A percentile compares a stretch with the other conserved stretches of the same genome.
Conservation (phyloP, 331 rosid species). For the Quercus tomentella region DNA sequence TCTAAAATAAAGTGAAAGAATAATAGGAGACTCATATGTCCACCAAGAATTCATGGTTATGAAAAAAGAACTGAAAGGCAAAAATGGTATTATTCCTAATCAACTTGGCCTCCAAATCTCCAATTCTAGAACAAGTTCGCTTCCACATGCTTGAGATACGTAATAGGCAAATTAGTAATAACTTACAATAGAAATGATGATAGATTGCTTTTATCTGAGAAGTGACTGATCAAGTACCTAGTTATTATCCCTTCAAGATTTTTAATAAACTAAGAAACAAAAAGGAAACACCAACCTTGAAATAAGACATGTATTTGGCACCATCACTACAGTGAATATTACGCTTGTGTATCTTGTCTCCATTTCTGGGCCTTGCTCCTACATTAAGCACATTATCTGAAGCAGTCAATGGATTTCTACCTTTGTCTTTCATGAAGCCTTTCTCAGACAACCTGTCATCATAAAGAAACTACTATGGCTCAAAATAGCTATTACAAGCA, state of each 20-base stretch:
- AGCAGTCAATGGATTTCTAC: conserved; percentile 38
- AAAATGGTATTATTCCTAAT: neutral
- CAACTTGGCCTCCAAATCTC: neutral
- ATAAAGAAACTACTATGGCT: neutral
- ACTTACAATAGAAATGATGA: neutral
- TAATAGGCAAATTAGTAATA: neutral
- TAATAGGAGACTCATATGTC: neutral
- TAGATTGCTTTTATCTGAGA: neutral
- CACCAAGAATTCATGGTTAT: neutral
- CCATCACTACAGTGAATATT: conserved; percentile 54
- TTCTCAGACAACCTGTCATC: conserved; percentile 50
- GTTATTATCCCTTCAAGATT: neutral
- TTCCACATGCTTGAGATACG: neutral
- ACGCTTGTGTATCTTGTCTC: conserved; percentile 49
- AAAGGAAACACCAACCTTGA: conserved; percentile 61
- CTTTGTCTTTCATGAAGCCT: conserved; percentile 42
- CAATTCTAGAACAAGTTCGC: neutral
- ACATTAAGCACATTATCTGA: conserved; percentile 37
- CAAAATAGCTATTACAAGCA: neutral
- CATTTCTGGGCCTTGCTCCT: conserved; percentile 42
- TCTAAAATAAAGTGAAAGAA: neutral
- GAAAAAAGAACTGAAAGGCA: neutral
- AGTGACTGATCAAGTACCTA: neutral
- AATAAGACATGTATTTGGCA: conserved; percentile 88
- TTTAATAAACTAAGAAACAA: neutral